A percentile compares a stretch with the other conserved stretches of the same genome.
phyloP scores from a whole-genome alignment of 495 filamentous ascomycete genomes.

The Penicillium nucicola region DNA sequence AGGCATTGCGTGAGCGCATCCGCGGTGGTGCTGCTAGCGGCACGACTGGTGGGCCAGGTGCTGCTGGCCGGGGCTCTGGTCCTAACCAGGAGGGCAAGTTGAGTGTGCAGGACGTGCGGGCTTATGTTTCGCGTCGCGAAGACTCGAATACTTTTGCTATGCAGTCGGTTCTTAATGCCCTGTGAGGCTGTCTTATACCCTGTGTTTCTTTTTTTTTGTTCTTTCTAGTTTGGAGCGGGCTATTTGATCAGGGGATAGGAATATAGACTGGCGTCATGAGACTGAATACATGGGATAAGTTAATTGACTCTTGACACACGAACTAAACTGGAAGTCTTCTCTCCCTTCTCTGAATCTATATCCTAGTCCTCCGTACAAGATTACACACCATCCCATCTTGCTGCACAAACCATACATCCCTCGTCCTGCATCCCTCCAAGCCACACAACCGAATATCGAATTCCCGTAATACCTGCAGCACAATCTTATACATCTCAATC shows the following conservation, averaged over 20 bases:
- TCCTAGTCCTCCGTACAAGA: conserved; percentile 4
- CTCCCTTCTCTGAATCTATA: background rate
- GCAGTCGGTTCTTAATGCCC: conserved; percentile 67
- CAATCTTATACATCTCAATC: conserved; percentile 77
- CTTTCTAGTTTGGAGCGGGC: too few species aligned
- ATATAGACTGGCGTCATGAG: conserved; percentile 2
- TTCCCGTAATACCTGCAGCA: conserved; percentile 65
- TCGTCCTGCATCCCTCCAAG: conserved; percentile 20
- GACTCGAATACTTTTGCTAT: conserved; percentile 77
- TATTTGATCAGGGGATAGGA: background rate
- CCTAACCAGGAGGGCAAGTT: conserved; percentile 49
- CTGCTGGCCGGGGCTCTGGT: conserved; percentile 23
- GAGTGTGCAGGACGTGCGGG: conserved; percentile 70
- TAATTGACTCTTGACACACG: background rate
- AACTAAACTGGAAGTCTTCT: background rate
- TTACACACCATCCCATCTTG: conserved; percentile 28
- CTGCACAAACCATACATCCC: conserved; percentile 35
- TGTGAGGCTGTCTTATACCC: conserved; percentile 33
- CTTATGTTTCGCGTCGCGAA: conserved; percentile 77
- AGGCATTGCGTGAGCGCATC: conserved; percentile 80
- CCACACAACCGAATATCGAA: conserved; percentile 53
- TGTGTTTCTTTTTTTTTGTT: too few species aligned
- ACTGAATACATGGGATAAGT: background rate
- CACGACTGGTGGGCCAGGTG: conserved; percentile 18
- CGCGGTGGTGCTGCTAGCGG: conserved; percentile 45